Conservation (phyloP, 2,329 filamentous ascomycete species). For the Neospermospora avenae region DNA sequence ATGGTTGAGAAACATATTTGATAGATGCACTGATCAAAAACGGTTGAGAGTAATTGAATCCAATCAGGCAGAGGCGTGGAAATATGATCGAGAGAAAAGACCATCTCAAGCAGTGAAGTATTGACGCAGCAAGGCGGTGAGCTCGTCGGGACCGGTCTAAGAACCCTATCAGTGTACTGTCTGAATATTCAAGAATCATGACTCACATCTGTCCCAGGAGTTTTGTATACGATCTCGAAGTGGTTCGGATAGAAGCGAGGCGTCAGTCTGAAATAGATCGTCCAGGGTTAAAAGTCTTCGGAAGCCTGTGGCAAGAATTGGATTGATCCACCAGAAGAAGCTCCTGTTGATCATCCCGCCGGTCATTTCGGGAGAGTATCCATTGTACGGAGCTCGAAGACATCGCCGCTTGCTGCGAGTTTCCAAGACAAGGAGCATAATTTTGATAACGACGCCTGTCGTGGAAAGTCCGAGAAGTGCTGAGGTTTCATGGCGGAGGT, state of each 20-base stretch:
- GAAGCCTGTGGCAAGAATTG: constrained; percentile 35
- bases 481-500: constrained; percentile 25
- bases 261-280: constrained; percentile 28
- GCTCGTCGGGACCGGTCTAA: constrained; percentile 14
- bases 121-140: constrained; percentile 18
- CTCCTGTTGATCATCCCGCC: constrained; percentile 35
- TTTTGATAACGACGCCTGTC: constrained; percentile 21
- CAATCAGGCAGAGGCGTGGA: constrained; percentile 27
- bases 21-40: constrained; percentile 23
- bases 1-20: constrained; percentile 8
- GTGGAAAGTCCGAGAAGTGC: constrained; percentile 20
- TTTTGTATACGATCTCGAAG: constrained; percentile 11
- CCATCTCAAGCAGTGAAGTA: constrained; percentile 15
- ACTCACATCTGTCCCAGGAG: constrained; percentile 20
- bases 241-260: constrained; percentile 14
- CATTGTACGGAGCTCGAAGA: constrained; percentile 19
- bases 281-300: constrained; percentile 32
- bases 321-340: constrained; percentile 40
- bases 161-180: neutral
- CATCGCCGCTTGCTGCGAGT: constrained; percentile 19
- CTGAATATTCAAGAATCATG: neutral
- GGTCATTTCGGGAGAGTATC: constrained; percentile 31
- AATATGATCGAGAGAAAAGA: constrained; percentile 17
- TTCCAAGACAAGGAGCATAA: constrained; percentile 25
- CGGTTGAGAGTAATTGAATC: constrained; percentile 27